Evolutionary conservation across 176 grass and related monocot genomes (phyloP), one percentile per base, ranked within the genome.

Genomic region (Avena atlantica): DNA sequence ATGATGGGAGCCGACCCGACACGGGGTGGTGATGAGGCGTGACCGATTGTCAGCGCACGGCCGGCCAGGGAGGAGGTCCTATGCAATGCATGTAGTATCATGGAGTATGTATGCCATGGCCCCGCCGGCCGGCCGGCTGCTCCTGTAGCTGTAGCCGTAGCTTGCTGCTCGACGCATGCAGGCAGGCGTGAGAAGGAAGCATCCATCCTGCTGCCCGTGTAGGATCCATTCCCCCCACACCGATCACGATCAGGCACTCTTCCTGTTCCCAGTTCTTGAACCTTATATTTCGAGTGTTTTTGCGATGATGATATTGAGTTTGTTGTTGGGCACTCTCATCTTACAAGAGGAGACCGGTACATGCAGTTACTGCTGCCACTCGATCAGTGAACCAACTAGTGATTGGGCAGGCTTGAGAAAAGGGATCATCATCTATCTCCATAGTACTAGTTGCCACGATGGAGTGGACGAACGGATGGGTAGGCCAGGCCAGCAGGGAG

Each of bases 171-270:
- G 16, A 53, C 21, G 11, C 61, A 15, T 23, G 13, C 31, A 25
- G 8, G 44, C 79, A 79, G 40, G 50, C 89, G 89, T 91, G 89
- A 81, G 60, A 56, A 79, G 15, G 86, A 91, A 88, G 89, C 84
- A 83, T 16, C 15, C 53, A 56, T 56, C 53, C 53, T 8, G 4
- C 42, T 8, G 31, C 17, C 52, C 51, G 48, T 9, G 47, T 3
- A 24, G 2, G 50, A 70, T 70, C 42, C 42, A 44, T 44, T 44
- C 6, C 42, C 42, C 42, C 42, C 66, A 75, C 71, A 75, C 60
- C 65, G 78, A 85, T 34, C 84, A 44, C 31, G 31, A 34, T 34
- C 31, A 34, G 31, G 15, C 73, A 25, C 47, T 49, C 47, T 49
- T 45, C 44, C 44, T 45, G 44, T 45, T 45, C 31, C 31, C 31